Conservation (phyloP, 345 rosid species). For the Brassica carinata region DNA sequence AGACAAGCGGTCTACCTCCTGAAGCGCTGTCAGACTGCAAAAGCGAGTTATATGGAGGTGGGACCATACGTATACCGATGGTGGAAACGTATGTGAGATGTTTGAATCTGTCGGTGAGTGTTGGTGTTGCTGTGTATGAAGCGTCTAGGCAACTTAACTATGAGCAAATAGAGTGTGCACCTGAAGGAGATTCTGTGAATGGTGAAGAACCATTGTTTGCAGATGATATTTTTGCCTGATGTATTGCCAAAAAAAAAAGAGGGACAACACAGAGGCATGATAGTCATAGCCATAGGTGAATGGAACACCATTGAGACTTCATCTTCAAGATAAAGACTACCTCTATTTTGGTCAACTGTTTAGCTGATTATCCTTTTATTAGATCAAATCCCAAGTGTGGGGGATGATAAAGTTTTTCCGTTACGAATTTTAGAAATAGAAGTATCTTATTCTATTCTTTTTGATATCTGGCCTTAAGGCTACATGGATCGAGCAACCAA, state of each 20-base stretch:
- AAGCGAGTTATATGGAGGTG: slow-evolving; percentile 61
- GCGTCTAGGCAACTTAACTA: slow-evolving; percentile 86
- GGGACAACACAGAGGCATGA: not conserved
- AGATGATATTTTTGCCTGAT: slow-evolving; percentile 74
- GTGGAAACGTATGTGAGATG: slow-evolving; percentile 91
- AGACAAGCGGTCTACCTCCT: slow-evolving; percentile 83
- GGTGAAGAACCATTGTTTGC: slow-evolving; percentile 44
- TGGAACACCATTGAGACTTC: not conserved
- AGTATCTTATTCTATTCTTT: too few relatives aligned
- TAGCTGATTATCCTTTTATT: slow-evolving; percentile 12
- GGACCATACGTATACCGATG: slow-evolving; percentile 86
- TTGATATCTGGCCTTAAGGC: too few relatives aligned
- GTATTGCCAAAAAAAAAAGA: not conserved
- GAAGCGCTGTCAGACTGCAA: slow-evolving; percentile 78
- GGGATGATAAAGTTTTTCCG: not conserved
- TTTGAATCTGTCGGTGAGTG: slow-evolving; percentile 89
- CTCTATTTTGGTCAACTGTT: not conserved
- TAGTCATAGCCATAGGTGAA: not conserved
- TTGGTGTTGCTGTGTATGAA: slow-evolving; percentile 88
- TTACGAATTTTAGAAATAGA: not conserved
- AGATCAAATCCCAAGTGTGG: not conserved
- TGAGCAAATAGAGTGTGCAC: slow-evolving; percentile 57
- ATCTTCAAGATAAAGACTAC: not conserved
- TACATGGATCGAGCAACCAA: too few relatives aligned
- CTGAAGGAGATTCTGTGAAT: slow-evolving; percentile 33